Evolutionary conservation across 192 early-diverging fungal genomes (phyloP).

Genomic region (Backusella tuberculispora): DNA sequence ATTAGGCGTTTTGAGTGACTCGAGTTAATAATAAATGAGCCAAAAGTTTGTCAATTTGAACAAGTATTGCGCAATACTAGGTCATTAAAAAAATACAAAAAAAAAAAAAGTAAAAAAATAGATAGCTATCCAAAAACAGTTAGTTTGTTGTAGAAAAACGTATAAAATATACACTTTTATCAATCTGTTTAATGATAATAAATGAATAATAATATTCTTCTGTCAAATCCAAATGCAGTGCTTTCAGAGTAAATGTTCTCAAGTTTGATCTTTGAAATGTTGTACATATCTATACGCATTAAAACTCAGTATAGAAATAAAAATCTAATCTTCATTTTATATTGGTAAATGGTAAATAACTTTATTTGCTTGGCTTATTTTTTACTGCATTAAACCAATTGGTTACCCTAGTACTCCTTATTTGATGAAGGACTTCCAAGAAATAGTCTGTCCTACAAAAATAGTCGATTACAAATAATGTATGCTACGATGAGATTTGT

Average conservation of each 20-base stretch:
- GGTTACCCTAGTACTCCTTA: background rate
- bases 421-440: background rate
- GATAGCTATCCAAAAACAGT: background rate
- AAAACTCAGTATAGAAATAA: background rate
- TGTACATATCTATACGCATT: background rate
- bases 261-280: background rate
- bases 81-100: background rate
- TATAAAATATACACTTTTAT: no score
- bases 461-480: background rate
- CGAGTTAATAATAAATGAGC: background rate
- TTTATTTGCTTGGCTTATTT: background rate
- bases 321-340: conserved; percentile 12
- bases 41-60: conserved; percentile 5
- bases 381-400: background rate
- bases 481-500: no score
- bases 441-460: background rate
- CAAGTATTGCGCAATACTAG: conserved; percentile 5
- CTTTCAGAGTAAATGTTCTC: background rate
- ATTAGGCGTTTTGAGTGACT: conserved; percentile 4
- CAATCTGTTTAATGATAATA: background rate
- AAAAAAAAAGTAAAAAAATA: no score
- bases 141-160: background rate
- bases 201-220: background rate
- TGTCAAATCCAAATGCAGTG: background rate
- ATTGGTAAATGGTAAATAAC: background rate